Evolutionary conservation across 495 filamentous ascomycete genomes (phyloP).

Genomic region (Neurospora cerealis): DNA sequence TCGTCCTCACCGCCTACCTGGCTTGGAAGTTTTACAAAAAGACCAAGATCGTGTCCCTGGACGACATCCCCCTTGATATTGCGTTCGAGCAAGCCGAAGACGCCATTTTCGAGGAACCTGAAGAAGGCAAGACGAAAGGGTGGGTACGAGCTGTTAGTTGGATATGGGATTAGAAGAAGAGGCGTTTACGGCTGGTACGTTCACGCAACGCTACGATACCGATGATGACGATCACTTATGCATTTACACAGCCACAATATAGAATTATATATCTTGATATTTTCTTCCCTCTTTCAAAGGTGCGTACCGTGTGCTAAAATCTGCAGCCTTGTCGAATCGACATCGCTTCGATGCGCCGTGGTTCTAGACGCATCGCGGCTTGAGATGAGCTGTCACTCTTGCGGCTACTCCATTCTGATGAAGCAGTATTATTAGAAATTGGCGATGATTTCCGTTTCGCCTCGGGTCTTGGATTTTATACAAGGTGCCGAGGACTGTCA

Average conservation of each 20-base stretch:
- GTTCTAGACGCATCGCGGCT: not conserved
- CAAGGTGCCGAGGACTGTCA: not conserved
- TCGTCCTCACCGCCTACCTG: slow-evolving; percentile 41
- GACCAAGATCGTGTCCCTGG: slow-evolving; percentile 42
- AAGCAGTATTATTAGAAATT: not conserved
- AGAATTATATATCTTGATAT: not conserved
- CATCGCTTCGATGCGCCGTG: not conserved
- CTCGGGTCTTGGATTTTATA: not conserved
- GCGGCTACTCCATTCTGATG: not conserved
- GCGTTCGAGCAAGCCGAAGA: slow-evolving; percentile 27
- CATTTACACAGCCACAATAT: not conserved
- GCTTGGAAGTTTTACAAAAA: slow-evolving; percentile 45
- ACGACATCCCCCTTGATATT: slow-evolving; percentile 39
- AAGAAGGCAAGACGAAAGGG: slow-evolving; percentile 14
- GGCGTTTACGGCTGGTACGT: not conserved
- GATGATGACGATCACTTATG: not conserved
- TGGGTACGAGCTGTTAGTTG: slow-evolving; percentile 24
- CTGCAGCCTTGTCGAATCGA: not conserved
- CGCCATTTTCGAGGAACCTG: slow-evolving; percentile 23
- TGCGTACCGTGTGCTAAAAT: not conserved
- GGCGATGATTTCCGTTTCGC: not conserved
- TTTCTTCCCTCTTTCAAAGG: not conserved
- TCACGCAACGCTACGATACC: not conserved
- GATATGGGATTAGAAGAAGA: slow-evolving; percentile 29
- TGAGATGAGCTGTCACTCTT: not conserved